Percentiles rank a stretch among this genome's conserved stretches.
Evolutionary conservation across 306 rosid species (phyloP).

Genomic region (Herpetospermum pedunculosum): DNA sequence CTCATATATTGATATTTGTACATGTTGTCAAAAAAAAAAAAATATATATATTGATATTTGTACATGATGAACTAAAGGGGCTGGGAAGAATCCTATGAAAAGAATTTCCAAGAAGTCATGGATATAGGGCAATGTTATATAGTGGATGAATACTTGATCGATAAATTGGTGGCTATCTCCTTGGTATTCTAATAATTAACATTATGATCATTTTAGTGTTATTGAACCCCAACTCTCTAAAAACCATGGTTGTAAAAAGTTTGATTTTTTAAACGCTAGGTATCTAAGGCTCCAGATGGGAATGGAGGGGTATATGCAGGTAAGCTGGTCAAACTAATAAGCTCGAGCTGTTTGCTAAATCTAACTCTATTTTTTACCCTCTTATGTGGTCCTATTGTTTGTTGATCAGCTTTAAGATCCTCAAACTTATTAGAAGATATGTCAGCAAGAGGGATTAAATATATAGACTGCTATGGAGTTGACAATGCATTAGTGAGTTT

Average conservation of each 20-base stretch:
- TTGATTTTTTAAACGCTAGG: conserved; percentile 48
- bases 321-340: conserved; percentile 12
- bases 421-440: conserved; percentile 81
- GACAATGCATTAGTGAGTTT: conserved; percentile 82
- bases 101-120: neutral
- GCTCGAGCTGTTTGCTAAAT: conserved; percentile 6
- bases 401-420: conserved; percentile 58
- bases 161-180: neutral
- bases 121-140: neutral
- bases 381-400: conserved; percentile 7
- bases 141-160: neutral
- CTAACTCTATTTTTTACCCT: neutral
- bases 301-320: conserved; percentile 97
- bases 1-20: neutral
- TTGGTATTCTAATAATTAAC: neutral
- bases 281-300: conserved; percentile 95
- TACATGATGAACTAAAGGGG: neutral
- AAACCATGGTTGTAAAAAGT: conserved; percentile 16
- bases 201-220: neutral
- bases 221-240: neutral
- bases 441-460: conserved; percentile 81
- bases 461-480: conserved; percentile 93
- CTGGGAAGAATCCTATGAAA: neutral
- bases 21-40: no score
- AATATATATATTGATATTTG: neutral